Conservation (phyloP, 2,329 filamentous ascomycete genomes). For the Trichoderma atrobrunneum region DNA sequence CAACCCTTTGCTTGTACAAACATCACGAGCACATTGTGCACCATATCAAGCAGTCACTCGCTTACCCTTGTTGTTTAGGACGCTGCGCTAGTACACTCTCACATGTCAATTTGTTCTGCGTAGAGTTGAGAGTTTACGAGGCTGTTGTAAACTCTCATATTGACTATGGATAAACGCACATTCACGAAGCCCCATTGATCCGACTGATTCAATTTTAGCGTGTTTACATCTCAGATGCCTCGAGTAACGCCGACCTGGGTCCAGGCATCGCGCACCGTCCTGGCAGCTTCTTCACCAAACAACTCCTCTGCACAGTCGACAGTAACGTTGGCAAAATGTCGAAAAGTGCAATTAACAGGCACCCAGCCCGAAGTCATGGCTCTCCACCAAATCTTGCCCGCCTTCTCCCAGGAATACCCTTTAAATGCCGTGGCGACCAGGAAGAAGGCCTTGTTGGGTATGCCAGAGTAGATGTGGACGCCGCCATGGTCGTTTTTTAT, state of each 20-base stretch:
- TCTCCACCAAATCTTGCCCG: background rate
- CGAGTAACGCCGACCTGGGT: background rate
- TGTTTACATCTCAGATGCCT: background rate
- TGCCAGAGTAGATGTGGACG: slow-evolving; percentile 55
- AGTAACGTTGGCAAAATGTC: background rate
- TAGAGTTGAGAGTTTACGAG: background rate
- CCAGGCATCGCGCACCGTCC: background rate
- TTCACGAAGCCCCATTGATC: background rate
- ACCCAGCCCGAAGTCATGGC: background rate
- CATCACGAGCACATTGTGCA: background rate
- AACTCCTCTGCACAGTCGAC: background rate
- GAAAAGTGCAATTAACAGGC: background rate
- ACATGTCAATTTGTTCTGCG: background rate
- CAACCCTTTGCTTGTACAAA: background rate
- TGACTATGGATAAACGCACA: background rate
- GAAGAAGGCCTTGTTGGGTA: slow-evolving; percentile 58
- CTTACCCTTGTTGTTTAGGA: background rate
- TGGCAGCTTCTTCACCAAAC: background rate
- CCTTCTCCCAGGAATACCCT: background rate
- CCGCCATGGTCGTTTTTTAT: slow-evolving; percentile 49
- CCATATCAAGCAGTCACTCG: background rate
- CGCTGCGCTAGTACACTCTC: background rate
- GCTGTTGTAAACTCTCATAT: background rate
- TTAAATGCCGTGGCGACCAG: slow-evolving; percentile 34
- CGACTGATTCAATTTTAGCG: background rate